A percentile compares a stretch with the other conserved stretches of the same genome.
Conservation (phyloP, 805 yeast genomes). For the Debaryomyces hansenii region DNA sequence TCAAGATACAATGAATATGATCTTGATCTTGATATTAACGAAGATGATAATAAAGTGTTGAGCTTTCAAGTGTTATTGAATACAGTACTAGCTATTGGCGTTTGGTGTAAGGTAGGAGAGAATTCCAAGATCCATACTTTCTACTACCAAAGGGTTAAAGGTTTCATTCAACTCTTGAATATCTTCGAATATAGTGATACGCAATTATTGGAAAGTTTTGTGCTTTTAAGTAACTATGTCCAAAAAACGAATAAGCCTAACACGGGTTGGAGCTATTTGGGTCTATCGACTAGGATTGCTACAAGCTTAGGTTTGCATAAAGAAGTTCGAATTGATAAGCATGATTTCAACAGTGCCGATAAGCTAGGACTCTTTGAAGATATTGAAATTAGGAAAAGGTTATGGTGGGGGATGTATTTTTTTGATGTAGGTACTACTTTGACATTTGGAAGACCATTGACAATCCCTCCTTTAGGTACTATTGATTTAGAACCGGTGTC, state of each 20-base stretch:
- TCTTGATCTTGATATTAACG: constrained; percentile 2
- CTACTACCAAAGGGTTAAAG: constrained; percentile 17
- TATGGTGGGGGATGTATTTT: constrained; percentile 23
- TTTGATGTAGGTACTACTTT: constrained; percentile 21
- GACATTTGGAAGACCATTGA: constrained; percentile 19
- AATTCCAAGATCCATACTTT: constrained; percentile 15
- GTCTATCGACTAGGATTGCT: constrained; percentile 19
- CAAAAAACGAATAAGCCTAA: constrained; percentile 18
- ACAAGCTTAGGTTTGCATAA: constrained; percentile 21
- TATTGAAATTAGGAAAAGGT: constrained; percentile 17
- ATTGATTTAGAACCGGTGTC: constrained; percentile 17
- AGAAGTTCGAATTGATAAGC: constrained; percentile 14
- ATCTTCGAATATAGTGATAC: constrained; percentile 20
- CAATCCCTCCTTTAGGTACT: constrained; percentile 19
- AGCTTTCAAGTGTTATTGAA: constrained; percentile 17
- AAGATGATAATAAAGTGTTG: constrained; percentile 9
- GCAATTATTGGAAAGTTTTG: constrained; percentile 18
- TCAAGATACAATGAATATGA: background rate
- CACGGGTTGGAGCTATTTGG: constrained; percentile 20
- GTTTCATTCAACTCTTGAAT: constrained; percentile 12
- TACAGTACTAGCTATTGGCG: constrained; percentile 18
- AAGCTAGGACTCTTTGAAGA: constrained; percentile 16
- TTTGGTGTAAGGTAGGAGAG: constrained; percentile 22
- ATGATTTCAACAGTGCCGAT: background rate
- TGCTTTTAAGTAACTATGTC: constrained; percentile 17